Evolutionary conservation across 1,284 basidiomycete genomes (phyloP).

Genomic region (Pseudomicrostroma phylloplanum): DNA sequence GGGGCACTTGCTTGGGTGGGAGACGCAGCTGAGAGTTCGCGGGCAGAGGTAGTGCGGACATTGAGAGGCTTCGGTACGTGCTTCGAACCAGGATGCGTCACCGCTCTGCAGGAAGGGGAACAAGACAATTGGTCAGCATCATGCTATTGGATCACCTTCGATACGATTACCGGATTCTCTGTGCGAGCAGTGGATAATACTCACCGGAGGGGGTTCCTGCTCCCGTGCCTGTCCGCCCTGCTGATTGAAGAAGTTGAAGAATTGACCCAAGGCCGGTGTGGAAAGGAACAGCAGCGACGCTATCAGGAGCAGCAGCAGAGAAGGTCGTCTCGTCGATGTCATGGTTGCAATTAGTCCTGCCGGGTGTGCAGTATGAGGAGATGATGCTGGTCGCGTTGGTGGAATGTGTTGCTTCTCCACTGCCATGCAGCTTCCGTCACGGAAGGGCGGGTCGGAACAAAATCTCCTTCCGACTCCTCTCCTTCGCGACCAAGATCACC

Average conservation of each 20-base stretch:
- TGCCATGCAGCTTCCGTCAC: no score
- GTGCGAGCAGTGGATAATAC: slow-evolving; percentile 9
- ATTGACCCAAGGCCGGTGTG: slow-evolving; percentile 16
- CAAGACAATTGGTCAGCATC: neutral
- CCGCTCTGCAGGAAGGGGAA: slow-evolving; percentile 21
- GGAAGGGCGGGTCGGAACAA: no score
- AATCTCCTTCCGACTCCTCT: no score
- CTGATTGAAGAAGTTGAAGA: slow-evolving; percentile 39
- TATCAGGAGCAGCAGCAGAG: neutral
- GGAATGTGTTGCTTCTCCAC: no score
- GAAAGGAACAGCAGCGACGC: neutral
- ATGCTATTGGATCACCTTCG: neutral
- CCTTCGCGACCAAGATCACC: no score
- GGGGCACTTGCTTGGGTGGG: slow-evolving; percentile 37
- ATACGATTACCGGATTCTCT: neutral
- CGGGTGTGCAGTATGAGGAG: no score
- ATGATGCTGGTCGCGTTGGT: no score
- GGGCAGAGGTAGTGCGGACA: slow-evolving; percentile 35
- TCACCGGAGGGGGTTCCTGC: slow-evolving; percentile 35
- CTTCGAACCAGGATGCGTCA: slow-evolving; percentile 39
- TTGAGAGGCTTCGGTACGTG: slow-evolving; percentile 26
- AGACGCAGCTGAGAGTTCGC: slow-evolving; percentile 40
- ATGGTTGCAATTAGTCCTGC: no score
- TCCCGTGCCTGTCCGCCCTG: slow-evolving; percentile 22
- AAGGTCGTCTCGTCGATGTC: no score